Evolutionary conservation across 2,329 filamentous ascomycete species (phyloP).

Genomic region (Apiospora phragmitis): DNA sequence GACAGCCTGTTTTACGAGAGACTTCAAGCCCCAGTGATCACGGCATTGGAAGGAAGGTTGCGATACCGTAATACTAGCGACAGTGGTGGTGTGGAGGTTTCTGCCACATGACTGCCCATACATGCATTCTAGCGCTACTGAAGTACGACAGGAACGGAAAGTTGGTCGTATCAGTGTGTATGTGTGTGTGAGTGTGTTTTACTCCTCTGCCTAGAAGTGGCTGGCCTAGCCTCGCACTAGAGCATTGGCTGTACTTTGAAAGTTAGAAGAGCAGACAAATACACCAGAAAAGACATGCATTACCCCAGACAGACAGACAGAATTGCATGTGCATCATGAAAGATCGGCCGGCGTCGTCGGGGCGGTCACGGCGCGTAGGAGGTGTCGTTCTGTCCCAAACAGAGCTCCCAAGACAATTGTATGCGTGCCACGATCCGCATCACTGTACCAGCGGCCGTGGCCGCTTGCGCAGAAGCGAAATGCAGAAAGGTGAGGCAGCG

Average conservation of each 20-base stretch:
- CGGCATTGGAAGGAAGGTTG: background rate
- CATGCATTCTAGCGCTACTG: background rate
- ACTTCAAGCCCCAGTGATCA: background rate
- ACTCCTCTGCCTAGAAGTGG: background rate
- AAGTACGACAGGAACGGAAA: background rate
- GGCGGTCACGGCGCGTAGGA: background rate
- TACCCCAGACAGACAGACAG: background rate
- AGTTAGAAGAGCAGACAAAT: background rate
- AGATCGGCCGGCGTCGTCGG: background rate
- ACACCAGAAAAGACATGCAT: background rate
- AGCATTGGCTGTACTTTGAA: background rate
- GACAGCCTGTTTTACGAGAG: background rate
- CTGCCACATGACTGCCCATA: background rate
- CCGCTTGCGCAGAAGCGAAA: background rate
- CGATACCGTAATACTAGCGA: background rate
- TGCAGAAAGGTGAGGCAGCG: background rate
- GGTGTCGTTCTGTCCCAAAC: background rate
- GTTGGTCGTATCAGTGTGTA: background rate
- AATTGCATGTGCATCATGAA: background rate
- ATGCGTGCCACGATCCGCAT: background rate
- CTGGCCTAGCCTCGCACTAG: background rate
- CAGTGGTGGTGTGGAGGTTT: background rate
- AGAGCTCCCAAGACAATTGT: background rate
- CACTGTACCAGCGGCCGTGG: background rate
- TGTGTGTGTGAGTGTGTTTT: background rate